A percentile compares a stretch with the other conserved stretches of the same genome.
Evolutionary conservation across 345 rosid genomes (phyloP).

Genomic region (Corchorus olitorius): DNA sequence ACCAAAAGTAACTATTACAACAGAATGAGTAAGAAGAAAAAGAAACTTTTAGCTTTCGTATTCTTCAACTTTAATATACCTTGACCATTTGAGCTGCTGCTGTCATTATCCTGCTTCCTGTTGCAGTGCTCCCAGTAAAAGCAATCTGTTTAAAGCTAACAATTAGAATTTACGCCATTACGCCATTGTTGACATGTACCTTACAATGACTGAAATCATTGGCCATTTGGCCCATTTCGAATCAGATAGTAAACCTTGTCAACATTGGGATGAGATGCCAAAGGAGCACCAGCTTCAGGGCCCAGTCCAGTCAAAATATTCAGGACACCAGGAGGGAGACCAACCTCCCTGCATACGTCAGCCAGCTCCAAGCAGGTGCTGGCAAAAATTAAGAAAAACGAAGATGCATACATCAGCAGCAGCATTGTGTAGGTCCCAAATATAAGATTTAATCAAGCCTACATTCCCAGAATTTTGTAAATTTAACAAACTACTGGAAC

Average conservation of each 20-base stretch:
- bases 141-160: conserved; percentile 57
- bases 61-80: conserved; percentile 42
- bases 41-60: not conserved
- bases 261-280: conserved; percentile 87
- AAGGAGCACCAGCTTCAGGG: conserved; percentile 95
- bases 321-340: conserved; percentile 96
- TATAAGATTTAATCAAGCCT: not conserved
- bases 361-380: conserved; percentile 99
- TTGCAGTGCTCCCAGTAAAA: conserved; percentile 91
- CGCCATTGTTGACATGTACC: conserved; percentile 17
- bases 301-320: conserved; percentile 95
- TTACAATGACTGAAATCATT: not conserved
- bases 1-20: conserved; percentile 3
- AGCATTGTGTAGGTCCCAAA: not conserved
- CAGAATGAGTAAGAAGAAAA: conserved; percentile 1
- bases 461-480: not conserved
- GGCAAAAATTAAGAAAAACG: conserved; percentile 26
- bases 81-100: conserved; percentile 84
- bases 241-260: conserved; percentile 66
- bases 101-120: conserved; percentile 84
- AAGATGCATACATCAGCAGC: conserved; percentile 4
- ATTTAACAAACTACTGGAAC: conserved; percentile 14
- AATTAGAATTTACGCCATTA: conserved; percentile 28
- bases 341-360: conserved; percentile 82
- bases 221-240: not conserved